Evolutionary conservation across 805 yeast species (phyloP).

Genomic region (Scheffersomyces lignosus): DNA sequence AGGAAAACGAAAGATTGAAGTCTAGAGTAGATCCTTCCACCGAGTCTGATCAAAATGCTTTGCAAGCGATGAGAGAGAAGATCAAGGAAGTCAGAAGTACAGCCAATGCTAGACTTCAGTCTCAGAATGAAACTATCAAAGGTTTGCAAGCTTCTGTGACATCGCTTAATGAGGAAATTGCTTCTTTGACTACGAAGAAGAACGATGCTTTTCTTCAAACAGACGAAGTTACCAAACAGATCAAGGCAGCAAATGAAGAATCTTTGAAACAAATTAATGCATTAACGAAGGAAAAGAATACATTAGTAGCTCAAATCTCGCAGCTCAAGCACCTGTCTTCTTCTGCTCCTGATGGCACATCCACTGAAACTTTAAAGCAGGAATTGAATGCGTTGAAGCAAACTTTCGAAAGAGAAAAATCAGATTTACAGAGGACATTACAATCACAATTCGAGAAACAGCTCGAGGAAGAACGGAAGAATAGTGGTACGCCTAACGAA

Average conservation of each 20-base stretch:
- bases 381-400: constrained; percentile 11
- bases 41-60: constrained; percentile 15
- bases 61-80: constrained; percentile 29
- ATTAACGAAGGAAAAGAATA: constrained; percentile 13
- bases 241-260: constrained; percentile 9
- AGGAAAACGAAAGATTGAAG: constrained; percentile 64
- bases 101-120: constrained; percentile 23
- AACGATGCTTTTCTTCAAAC: constrained; percentile 4
- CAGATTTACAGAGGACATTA: constrained; percentile 9
- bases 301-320: constrained; percentile 15
- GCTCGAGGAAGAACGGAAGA: constrained; percentile 19
- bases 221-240: constrained; percentile 10
- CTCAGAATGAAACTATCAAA: constrained; percentile 25
- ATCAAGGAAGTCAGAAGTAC: constrained; percentile 29
- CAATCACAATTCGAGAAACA: constrained; percentile 14
- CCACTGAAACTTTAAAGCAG: no score
- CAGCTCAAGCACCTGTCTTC: constrained; percentile 24
- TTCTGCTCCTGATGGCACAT: constrained; percentile 6
- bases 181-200: constrained; percentile 8
- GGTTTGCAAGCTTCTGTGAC: constrained; percentile 24
- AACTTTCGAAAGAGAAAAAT: constrained; percentile 19
- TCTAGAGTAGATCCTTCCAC: constrained; percentile 36
- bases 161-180: constrained; percentile 21
- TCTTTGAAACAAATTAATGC: constrained; percentile 8
- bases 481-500: neutral